Base-by-base conservation (phyloP, 495 filamentous ascomycete genomes). In the Penicillium samsonianum region DNA sequence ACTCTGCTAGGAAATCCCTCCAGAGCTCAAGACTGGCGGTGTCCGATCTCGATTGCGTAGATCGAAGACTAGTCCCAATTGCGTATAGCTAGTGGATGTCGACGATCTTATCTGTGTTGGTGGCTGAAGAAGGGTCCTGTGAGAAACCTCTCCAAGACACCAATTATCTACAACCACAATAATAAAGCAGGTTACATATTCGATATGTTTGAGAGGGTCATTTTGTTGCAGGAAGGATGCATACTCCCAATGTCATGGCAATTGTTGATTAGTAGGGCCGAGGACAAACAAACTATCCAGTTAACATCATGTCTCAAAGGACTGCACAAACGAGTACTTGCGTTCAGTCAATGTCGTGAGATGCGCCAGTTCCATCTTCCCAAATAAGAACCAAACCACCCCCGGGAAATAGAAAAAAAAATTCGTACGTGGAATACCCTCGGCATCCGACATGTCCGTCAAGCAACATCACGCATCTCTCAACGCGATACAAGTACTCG, bases 81-180 rank as follows among this genome's bases (percentile, higher is more conserved):
- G 49, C 33, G 49, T 51, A 23, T 40, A 40, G 49, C 50, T 9
- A 19, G 50, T 52, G 50, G 50, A 30, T 52, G 28, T 17, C 3
- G 49, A 22, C 35, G 35, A 52, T 52, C 50, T 52, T 52, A 42
- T 52, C 50, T 42, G 20, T 11, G 12, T 50, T 52, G 10, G 44
- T 47, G 44, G 16, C 26, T 47, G 44, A 19, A 46, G 44, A 45
- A 28, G 23, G 16, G 35, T 17, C 35, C 17, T 38, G 35, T 43
- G 19, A 22, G 22, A 20, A 42, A 3, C 41, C 19, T 22, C 41
- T 43, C 2, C 5, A 6, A 43, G 19, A 23, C 20, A 43, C 19
- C 5, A 38, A n/a, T 17, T 38, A 38, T n/a, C 35, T 17, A 38
- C 16, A 35, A 38, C 3, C 28, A 1, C 14, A 37, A 37, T 37